phyloP scores from a whole-genome alignment of 2,329 filamentous ascomycete genomes.

The Fusarium sp. region DNA sequence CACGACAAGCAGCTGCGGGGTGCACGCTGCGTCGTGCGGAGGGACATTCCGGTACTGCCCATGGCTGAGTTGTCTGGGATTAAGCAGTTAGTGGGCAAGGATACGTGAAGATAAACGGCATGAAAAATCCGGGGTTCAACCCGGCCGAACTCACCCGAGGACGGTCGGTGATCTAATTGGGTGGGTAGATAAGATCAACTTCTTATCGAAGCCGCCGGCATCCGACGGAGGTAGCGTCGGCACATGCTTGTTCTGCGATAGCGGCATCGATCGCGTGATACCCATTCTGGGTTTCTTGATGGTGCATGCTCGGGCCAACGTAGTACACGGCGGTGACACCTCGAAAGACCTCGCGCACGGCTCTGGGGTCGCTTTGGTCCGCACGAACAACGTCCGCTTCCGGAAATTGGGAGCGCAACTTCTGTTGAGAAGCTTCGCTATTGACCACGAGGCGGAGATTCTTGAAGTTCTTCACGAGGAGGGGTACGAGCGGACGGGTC shows the following conservation, averaged over 20 bases:
- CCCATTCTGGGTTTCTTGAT: too few relatives aligned
- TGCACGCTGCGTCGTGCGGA: constrained; percentile 38
- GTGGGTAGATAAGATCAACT: not conserved
- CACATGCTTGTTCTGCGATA: not conserved
- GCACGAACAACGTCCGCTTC: too few relatives aligned
- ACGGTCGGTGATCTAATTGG: not conserved
- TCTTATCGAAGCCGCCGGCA: not conserved
- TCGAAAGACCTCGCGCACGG: too few relatives aligned
- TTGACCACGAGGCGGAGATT: too few relatives aligned
- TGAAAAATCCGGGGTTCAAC: not conserved
- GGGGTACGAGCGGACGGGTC: too few relatives aligned
- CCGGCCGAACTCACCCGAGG: not conserved
- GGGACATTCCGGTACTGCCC: not conserved
- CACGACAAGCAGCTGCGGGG: constrained; percentile 41
- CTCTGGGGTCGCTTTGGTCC: too few relatives aligned
- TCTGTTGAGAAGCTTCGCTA: too few relatives aligned
- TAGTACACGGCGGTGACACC: too few relatives aligned
- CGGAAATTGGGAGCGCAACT: too few relatives aligned
- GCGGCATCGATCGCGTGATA: too few relatives aligned
- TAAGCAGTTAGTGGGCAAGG: not conserved
- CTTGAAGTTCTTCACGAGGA: too few relatives aligned
- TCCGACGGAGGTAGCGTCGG: not conserved
- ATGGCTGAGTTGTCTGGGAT: not conserved
- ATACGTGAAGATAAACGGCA: not conserved
- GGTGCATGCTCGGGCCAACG: too few relatives aligned